Evolutionary conservation across 2,329 filamentous ascomycete genomes (phyloP).

Genomic region (Pyrenochaeta sp.): DNA sequence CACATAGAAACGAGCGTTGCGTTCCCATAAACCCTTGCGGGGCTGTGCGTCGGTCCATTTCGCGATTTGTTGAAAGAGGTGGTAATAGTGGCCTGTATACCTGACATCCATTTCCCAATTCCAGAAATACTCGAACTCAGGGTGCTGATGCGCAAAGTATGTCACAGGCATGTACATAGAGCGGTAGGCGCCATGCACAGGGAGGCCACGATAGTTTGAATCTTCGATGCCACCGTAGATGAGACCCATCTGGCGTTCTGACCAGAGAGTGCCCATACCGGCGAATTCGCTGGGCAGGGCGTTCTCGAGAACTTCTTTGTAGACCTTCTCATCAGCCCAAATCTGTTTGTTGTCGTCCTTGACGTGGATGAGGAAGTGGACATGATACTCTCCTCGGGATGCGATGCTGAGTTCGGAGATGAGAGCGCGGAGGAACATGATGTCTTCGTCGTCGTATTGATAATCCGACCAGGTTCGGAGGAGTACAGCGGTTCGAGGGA

Average conservation of each 20-base stretch:
- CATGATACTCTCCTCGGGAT: conserved; percentile 81
- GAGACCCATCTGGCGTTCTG: conserved; percentile 63
- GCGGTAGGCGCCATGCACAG: conserved; percentile 73
- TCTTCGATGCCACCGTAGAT: conserved; percentile 62
- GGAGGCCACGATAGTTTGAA: conserved; percentile 64
- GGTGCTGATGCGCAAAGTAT: conserved; percentile 87
- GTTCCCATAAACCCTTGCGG: conserved; percentile 78
- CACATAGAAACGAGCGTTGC: conserved; percentile 78
- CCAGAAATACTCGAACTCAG: conserved; percentile 92
- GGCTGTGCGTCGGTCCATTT: conserved; percentile 74
- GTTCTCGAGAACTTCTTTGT: conserved; percentile 69
- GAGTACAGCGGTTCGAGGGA: conserved; percentile 77
- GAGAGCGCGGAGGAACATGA: conserved; percentile 82
- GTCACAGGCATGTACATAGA: conserved; percentile 95
- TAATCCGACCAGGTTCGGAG: conserved; percentile 86
- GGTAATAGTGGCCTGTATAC: conserved; percentile 89
- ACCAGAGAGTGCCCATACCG: conserved; percentile 63
- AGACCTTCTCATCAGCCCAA: conserved; percentile 79
- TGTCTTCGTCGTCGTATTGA: conserved; percentile 78
- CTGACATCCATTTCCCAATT: conserved; percentile 95
- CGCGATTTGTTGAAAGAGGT: conserved; percentile 73
- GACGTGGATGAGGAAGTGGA: conserved; percentile 87
- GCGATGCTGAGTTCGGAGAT: conserved; percentile 79
- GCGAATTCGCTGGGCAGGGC: conserved; percentile 59
- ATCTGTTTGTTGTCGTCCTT: conserved; percentile 81